Evolutionary conservation across 345 rosid genomes (phyloP), one percentile per base, ranked within the genome.

Genomic region (Eucalyptus virginea): DNA sequence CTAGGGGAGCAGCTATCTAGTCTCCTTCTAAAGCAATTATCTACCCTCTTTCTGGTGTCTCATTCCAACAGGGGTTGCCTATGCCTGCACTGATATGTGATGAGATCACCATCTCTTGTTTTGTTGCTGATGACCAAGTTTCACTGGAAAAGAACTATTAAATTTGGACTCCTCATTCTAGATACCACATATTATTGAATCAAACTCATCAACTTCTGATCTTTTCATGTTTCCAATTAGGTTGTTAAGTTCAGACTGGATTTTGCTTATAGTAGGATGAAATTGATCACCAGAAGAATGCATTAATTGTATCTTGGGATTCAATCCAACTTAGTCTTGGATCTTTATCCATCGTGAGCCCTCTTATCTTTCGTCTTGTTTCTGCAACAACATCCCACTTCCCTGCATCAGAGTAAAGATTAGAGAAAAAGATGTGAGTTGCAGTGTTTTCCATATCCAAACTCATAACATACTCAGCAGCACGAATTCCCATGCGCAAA

Each of bases 321-420:
- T 96, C 97, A 65, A 96, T 94, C 99, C 99, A 97, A 92, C 99
- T 97, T 87, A 95, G 86, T 67, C 96, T 98, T n/a, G 98, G 98
- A 91, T 93, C 95, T 91, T 95, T 96, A 52, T 92, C 93, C 87
- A 92, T 86, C 89, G 88, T 89, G 89, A 94, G 88, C 56, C 93
- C 95, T 92, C 96, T 95, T 13, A 94, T 94, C 93, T 93, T 95
- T 87, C 90, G 94, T 92, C 97, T 95, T 87, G 91, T 92, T 87
- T 92, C 95, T 30, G 95, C 95, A 56, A 94, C 99, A 45, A 86
- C 89, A n/a, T 94, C 94, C 98, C 99, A 96, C 91, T 90, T 96
- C 87, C 93, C 96, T 8, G 90, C 86, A 60, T 91, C 95, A 5
- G 99, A 98, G 77, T 94, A 95, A 89, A 97, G 94, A 91, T 95